A percentile compares a stretch with the other conserved stretches of the same genome.
Conservation (phyloP, 139 green algal genomes). For the Yamagishiella unicocca region DNA sequence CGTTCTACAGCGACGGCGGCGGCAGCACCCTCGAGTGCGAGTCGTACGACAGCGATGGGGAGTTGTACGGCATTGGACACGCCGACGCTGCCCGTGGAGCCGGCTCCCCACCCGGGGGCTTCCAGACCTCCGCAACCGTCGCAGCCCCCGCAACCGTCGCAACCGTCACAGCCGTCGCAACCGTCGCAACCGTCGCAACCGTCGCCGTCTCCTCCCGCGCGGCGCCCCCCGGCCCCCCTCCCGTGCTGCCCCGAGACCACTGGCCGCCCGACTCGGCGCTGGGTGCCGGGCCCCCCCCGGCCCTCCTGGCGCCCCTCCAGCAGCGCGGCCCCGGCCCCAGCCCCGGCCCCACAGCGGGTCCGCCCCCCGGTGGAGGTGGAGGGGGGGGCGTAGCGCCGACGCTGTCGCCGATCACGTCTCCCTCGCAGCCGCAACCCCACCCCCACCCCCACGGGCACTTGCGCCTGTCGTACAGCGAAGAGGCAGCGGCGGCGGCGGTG, state of each 20-base stretch:
- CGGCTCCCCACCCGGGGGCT: not conserved
- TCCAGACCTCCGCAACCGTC: too few species aligned
- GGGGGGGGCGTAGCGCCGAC: not conserved
- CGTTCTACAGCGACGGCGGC: not conserved
- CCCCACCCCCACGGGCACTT: not conserved
- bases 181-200: too few species aligned
- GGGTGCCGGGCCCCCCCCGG: not conserved
- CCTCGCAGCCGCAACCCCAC: not conserved
- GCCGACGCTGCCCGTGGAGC: too few species aligned
- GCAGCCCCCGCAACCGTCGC: too few species aligned
- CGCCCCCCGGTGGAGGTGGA: not conserved
- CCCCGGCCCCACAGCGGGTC: not conserved
- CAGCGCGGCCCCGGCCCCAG: not conserved
- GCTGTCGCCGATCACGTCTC: not conserved
- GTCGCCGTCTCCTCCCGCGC: too few species aligned
- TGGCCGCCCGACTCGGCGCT: not conserved
- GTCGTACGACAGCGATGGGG: conserved; percentile 35
- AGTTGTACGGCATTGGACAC: not conserved
- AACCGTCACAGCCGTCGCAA: too few species aligned
- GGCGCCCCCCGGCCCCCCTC: not conserved
- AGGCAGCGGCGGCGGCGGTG: not conserved
- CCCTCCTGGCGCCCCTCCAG: not conserved
- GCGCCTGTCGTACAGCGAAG: not conserved
- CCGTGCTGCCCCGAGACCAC: conserved; percentile 8
- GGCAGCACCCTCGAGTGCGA: not conserved